Evolutionary conservation across 345 rosid genomes (phyloP).

Genomic region (Lumnitzera littorea): DNA sequence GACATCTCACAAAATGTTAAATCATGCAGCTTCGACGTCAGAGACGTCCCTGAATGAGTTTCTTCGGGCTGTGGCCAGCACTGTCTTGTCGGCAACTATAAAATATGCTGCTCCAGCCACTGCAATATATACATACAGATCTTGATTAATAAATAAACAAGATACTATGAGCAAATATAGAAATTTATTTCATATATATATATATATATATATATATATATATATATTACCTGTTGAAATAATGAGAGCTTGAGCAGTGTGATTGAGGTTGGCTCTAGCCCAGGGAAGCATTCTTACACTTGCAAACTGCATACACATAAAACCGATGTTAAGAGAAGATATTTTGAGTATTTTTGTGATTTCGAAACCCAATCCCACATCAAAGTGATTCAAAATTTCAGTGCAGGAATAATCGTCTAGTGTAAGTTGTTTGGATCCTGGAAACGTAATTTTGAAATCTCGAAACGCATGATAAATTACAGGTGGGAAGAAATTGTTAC

Average conservation of each 20-base stretch:
- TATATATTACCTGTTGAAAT: constrained; percentile 46
- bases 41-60: constrained; percentile 48
- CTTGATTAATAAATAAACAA: too few relatives aligned
- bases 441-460: too few relatives aligned
- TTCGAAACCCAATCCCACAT: not conserved
- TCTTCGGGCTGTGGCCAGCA: constrained; percentile 70
- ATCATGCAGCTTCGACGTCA: constrained; percentile 11
- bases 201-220: too few relatives aligned
- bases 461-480: too few relatives aligned
- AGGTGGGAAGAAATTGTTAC: too few relatives aligned
- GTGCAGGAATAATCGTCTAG: too few relatives aligned
- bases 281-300: constrained; percentile 72
- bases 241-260: constrained; percentile 92
- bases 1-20: too few relatives aligned
- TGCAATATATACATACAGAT: constrained; percentile 6
- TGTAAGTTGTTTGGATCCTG: too few relatives aligned
- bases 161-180: not conserved
- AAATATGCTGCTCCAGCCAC: constrained; percentile 91
- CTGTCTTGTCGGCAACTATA: constrained; percentile 93
- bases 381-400: too few relatives aligned
- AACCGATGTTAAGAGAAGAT: too few relatives aligned
- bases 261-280: constrained; percentile 87
- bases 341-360: not conserved
- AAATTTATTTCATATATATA: not conserved
- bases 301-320: constrained; percentile 33